A percentile compares a stretch with the other conserved stretches of the same genome.
Conservation (phyloP, 768 basidiomycete genomes). For the Tulasnella sp. region DNA sequence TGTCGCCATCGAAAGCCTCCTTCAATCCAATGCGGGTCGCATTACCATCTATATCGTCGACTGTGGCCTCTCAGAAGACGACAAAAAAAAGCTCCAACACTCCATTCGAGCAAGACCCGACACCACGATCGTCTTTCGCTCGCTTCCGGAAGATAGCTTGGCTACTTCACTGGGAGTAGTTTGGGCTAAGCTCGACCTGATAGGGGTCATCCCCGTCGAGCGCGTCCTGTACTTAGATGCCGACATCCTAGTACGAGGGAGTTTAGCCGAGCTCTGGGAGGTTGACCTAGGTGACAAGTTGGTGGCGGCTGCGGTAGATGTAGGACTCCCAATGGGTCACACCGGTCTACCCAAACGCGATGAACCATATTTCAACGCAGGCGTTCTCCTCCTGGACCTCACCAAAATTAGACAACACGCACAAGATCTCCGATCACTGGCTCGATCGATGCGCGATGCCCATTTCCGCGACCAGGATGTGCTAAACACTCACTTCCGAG, state of each 20-base stretch:
- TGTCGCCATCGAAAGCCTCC: conserved; percentile 37
- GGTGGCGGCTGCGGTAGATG: conserved; percentile 38
- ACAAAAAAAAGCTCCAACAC: conserved; percentile 28
- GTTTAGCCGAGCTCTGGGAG: conserved; percentile 36
- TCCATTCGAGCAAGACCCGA: conserved; percentile 25
- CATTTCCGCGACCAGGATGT: conserved; percentile 41
- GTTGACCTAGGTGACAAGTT: conserved; percentile 34
- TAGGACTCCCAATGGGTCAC: conserved; percentile 43
- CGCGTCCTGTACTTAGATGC: conserved; percentile 44
- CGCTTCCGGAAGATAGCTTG: conserved; percentile 27
- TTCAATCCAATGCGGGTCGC: conserved; percentile 29
- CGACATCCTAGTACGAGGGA: conserved; percentile 38
- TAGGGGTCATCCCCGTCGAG: conserved; percentile 38
- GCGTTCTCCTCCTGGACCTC: conserved; percentile 44
- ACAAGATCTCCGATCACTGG: conserved; percentile 25
- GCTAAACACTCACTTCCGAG: conserved; percentile 39
- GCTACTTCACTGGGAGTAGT: conserved; percentile 26
- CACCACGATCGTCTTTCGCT: conserved; percentile 37
- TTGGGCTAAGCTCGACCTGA: conserved; percentile 46
- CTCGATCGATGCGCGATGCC: conserved; percentile 25
- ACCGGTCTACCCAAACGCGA: conserved; percentile 5
- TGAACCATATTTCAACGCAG: conserved; percentile 44
- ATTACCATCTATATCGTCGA: conserved; percentile 43
- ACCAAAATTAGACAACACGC: conserved; percentile 28
- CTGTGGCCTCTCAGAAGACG: conserved; percentile 33